A percentile compares a stretch with the other conserved stretches of the same genome.
Evolutionary conservation across 169 alveolate species (phyloP).

Genomic region (Plasmodium cynomolgi): DNA sequence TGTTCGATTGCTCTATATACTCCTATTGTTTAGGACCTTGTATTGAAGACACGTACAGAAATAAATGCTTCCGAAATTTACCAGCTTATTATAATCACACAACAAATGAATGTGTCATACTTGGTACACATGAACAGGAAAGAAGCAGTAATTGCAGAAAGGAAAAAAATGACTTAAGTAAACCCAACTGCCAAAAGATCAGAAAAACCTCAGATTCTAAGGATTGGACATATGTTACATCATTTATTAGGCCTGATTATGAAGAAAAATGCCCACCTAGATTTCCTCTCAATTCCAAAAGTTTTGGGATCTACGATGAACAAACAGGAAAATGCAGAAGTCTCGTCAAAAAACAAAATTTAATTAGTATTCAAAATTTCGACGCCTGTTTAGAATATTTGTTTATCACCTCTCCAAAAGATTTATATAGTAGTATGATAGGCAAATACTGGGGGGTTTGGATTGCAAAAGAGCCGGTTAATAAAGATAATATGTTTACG

Average conservation of each 20-base stretch:
- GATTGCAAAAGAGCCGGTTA: slow-evolving; percentile 28
- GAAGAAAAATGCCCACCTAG: slow-evolving; percentile 74
- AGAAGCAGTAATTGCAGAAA: slow-evolving; percentile 17
- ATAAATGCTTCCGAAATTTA: slow-evolving; percentile 50
- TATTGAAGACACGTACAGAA: slow-evolving; percentile 13
- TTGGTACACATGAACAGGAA: slow-evolving; percentile 71
- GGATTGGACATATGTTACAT: slow-evolving; percentile 69
- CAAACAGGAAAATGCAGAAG: slow-evolving; percentile 70
- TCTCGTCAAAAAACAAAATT: background rate
- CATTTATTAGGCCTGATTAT: slow-evolving; percentile 74
- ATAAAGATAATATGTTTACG: background rate
- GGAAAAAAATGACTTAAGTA: slow-evolving; percentile 3
- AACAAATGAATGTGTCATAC: slow-evolving; percentile 69
- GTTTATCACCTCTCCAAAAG: background rate
- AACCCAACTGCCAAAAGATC: slow-evolving; percentile 36
- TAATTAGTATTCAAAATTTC: background rate
- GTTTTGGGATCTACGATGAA: slow-evolving; percentile 62
- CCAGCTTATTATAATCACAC: slow-evolving; percentile 69
- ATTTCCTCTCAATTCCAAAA: slow-evolving; percentile 38
- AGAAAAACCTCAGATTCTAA: slow-evolving; percentile 27
- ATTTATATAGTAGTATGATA: background rate
- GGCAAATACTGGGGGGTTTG: slow-evolving; percentile 41
- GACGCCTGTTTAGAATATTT: slow-evolving; percentile 48
- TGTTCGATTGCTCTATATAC: slow-evolving; percentile 63
- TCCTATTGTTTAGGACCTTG: slow-evolving; percentile 72